phyloP scores from a whole-genome alignment of 495 filamentous ascomycete species.

The Lasiosphaeria hispida region DNA sequence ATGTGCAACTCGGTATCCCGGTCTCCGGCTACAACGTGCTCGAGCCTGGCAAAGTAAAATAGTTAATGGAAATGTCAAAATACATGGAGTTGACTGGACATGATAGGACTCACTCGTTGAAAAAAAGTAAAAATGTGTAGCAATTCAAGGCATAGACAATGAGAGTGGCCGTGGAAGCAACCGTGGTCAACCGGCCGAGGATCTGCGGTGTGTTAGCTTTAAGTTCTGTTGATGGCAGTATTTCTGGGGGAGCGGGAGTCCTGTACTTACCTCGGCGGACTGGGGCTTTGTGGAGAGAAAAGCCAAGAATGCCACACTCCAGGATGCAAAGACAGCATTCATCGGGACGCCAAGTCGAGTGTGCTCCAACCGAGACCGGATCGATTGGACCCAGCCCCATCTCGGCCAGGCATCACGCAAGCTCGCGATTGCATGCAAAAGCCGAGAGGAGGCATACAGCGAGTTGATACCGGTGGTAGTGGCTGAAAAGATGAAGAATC shows the following conservation, averaged over 20 bases:
- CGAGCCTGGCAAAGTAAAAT: not conserved
- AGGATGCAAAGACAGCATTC: constrained; percentile 43
- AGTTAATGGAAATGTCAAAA: too few species aligned
- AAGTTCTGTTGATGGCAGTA: too few species aligned
- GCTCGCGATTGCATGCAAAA: constrained; percentile 41
- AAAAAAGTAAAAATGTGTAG: constrained; percentile 34
- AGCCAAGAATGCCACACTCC: constrained; percentile 35
- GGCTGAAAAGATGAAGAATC: constrained; percentile 44
- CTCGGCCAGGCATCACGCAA: constrained; percentile 39
- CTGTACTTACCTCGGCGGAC: constrained; percentile 25
- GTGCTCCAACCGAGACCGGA: constrained; percentile 36
- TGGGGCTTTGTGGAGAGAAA: constrained; percentile 36
- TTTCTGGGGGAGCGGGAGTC: too few species aligned
- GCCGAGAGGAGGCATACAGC: constrained; percentile 37
- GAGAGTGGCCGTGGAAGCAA: constrained; percentile 32
- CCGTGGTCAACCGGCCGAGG: constrained; percentile 28
- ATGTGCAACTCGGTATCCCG: constrained; percentile 2
- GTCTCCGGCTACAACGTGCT: not conserved
- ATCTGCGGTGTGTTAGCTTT: constrained; percentile 20
- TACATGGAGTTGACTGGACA: not conserved
- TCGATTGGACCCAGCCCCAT: constrained; percentile 25
- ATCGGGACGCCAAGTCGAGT: constrained; percentile 47
- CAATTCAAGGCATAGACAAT: constrained; percentile 41
- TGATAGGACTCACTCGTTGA: constrained; percentile 25
- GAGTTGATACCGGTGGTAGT: constrained; percentile 36